Percentiles rank a stretch among this genome's conserved stretches.
phyloP scores from a whole-genome alignment of 164 flowering plant genomes.

The Vitis labrusca region DNA sequence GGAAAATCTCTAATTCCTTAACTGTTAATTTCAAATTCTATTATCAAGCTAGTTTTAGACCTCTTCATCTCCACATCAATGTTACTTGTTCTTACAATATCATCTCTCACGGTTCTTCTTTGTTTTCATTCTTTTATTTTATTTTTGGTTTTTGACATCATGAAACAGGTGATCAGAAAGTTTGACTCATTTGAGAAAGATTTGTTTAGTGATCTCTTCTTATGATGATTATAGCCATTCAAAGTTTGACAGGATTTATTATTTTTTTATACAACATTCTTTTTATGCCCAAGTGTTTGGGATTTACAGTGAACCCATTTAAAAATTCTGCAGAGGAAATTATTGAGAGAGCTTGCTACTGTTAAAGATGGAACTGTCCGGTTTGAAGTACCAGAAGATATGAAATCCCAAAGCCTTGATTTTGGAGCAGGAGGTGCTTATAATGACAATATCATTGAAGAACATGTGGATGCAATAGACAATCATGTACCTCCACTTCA shows the following conservation, averaged over 20 bases:
- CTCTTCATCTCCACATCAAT: no score
- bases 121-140: no score
- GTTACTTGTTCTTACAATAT: no score
- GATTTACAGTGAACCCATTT: not conserved
- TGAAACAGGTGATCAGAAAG: no score
- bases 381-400: conserved; percentile 47
- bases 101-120: not conserved
- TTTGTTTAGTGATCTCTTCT: no score
- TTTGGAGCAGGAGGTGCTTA: conserved; percentile 32
- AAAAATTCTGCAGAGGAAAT: conserved; percentile 35
- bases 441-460: conserved; percentile 20
- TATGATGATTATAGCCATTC: no score
- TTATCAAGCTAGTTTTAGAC: no score
- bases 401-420: conserved; percentile 30
- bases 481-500: conserved; percentile 43
- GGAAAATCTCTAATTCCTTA: no score
- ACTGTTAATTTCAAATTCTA: no score
- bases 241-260: not conserved
- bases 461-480: conserved; percentile 11
- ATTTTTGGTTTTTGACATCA: no score
- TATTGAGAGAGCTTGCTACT: conserved; percentile 28
- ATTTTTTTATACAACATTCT: not conserved
- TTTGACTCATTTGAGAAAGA: no score
- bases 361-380: conserved; percentile 48
- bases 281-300: not conserved